A percentile compares a stretch with the other conserved stretches of the same genome.
Evolutionary conservation across 192 early-diverging fungal genomes (phyloP).

Genomic region (Entophlyctis helioformis): DNA sequence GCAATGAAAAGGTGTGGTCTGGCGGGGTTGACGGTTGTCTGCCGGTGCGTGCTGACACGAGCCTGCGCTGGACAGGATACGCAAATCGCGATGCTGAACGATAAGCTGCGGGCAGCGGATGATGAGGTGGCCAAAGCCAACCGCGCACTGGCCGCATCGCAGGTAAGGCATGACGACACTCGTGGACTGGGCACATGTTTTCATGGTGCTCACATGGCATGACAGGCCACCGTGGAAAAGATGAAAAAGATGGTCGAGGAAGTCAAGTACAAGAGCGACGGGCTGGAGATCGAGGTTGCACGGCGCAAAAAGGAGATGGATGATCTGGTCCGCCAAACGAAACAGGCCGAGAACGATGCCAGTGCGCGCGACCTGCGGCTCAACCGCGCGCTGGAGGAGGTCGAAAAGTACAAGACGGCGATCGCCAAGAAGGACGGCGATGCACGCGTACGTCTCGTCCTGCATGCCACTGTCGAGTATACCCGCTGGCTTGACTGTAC

Average conservation of each 20-base stretch:
- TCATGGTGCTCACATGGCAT: neutral
- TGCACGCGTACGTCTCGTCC: constrained; percentile 16
- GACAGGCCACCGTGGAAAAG: constrained; percentile 22
- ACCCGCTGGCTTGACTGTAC: neutral
- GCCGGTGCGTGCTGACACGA: neutral
- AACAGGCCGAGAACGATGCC: constrained; percentile 16
- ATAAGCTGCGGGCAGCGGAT: constrained; percentile 34
- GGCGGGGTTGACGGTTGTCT: neutral
- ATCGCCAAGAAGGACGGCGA: constrained; percentile 11
- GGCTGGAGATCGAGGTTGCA: constrained; percentile 16
- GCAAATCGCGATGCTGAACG: constrained; percentile 18
- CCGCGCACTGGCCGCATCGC: constrained; percentile 11
- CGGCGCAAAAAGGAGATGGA: constrained; percentile 26
- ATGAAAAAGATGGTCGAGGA: constrained; percentile 14
- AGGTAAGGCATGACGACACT: constrained; percentile 11
- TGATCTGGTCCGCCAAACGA: constrained; percentile 8
- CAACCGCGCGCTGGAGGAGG: constrained; percentile 38
- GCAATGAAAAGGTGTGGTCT: constrained; percentile 8
- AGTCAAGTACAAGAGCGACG: constrained; percentile 13
- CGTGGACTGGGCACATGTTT: too few species aligned
- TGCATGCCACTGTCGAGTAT: neutral
- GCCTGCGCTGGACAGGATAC: constrained; percentile 6
- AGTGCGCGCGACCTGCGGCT: constrained; percentile 36
- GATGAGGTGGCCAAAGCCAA: constrained; percentile 22
- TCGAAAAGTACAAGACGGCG: constrained; percentile 24